Evolutionary conservation across 371 early-diverging fungal species (phyloP).

Genomic region (Mortierella sp.): DNA sequence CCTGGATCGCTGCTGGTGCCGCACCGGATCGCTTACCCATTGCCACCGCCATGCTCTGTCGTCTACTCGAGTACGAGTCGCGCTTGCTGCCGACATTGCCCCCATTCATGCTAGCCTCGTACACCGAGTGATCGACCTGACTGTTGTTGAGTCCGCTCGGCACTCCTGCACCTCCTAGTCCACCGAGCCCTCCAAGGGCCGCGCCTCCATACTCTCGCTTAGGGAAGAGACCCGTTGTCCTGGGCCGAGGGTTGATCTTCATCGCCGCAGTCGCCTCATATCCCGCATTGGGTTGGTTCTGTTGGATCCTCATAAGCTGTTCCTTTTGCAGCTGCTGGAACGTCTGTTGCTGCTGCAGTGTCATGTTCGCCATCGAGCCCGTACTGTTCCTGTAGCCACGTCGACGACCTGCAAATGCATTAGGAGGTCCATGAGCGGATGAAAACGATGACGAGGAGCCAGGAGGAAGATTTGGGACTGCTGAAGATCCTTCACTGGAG

Average conservation of each 20-base stretch:
- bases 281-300: constrained; percentile 39
- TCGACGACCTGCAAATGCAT: constrained; percentile 51
- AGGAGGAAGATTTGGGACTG: constrained; percentile 6
- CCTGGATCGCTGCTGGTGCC: constrained; percentile 50
- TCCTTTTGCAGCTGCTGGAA: constrained; percentile 45
- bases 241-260: constrained; percentile 41
- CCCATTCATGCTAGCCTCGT: constrained; percentile 1
- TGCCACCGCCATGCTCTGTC: constrained; percentile 49
- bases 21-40: constrained; percentile 45
- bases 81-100: constrained; percentile 14
- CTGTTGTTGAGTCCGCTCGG: constrained; percentile 1
- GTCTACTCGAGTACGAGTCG: constrained; percentile 45
- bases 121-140: constrained; percentile 8
- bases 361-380: constrained; percentile 54
- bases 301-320: constrained; percentile 41
- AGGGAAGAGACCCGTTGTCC: constrained; percentile 31
- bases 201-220: constrained; percentile 44
- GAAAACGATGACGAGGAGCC: constrained; percentile 13
- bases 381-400: constrained; percentile 53
- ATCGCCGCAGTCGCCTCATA: constrained; percentile 46
- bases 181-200: constrained; percentile 38
- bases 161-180: constrained; percentile 14
- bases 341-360: constrained; percentile 42
- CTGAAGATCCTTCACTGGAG: constrained; percentile 4
- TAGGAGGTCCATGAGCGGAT: constrained; percentile 32